These are phyloP conservation scores for Penicillium sp. DNA, from an alignment of 2,329 filamentous ascomycete species.

Conservation along the genomic window DNA sequence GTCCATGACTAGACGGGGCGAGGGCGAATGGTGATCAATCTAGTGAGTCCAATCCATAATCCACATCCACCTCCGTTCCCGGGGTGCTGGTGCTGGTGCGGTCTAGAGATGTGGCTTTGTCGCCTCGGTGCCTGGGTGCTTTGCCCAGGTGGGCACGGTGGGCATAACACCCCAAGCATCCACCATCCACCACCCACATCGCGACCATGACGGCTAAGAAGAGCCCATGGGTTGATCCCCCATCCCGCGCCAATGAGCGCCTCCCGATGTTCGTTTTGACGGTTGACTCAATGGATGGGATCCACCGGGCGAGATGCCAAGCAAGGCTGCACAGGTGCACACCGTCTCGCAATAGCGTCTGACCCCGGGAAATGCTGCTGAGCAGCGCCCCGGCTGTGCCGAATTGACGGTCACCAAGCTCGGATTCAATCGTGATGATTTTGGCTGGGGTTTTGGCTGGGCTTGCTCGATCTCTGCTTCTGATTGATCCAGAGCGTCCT, in stretches of 20 bases:
- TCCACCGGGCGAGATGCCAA: slow-evolving; percentile 9
- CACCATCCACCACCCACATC: slow-evolving; percentile 2
- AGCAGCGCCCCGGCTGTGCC: slow-evolving; percentile 10
- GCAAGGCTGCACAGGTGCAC: slow-evolving; percentile 19
- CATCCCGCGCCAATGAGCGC: slow-evolving; percentile 4
- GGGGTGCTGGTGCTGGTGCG: slow-evolving; percentile 11
- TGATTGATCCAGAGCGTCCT: slow-evolving; percentile 10
- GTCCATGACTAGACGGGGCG: slow-evolving; percentile 6
- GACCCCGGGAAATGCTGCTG: slow-evolving; percentile 13
- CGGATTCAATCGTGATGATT: too few species aligned
- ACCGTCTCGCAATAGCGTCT: slow-evolving; percentile 14
- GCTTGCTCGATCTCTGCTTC: background rate
- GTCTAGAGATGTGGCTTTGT: slow-evolving; percentile 18
- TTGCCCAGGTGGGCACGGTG: slow-evolving; percentile 16
- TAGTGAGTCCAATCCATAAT: background rate
- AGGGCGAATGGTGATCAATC: background rate
- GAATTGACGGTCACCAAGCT: slow-evolving; percentile 20
- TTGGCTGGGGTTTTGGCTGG: too few species aligned
- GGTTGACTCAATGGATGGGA: slow-evolving; percentile 19
- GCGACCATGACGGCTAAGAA: too few species aligned
- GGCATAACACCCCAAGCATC: too few species aligned
- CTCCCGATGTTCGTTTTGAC: background rate
- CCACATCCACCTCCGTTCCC: slow-evolving; percentile 6
- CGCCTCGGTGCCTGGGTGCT: slow-evolving; percentile 7
- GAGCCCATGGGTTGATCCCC: too few species aligned